Evolutionary conservation across 352 stramenopile genomes (phyloP).

Genomic region (Globisporangium acanthophoron): DNA sequence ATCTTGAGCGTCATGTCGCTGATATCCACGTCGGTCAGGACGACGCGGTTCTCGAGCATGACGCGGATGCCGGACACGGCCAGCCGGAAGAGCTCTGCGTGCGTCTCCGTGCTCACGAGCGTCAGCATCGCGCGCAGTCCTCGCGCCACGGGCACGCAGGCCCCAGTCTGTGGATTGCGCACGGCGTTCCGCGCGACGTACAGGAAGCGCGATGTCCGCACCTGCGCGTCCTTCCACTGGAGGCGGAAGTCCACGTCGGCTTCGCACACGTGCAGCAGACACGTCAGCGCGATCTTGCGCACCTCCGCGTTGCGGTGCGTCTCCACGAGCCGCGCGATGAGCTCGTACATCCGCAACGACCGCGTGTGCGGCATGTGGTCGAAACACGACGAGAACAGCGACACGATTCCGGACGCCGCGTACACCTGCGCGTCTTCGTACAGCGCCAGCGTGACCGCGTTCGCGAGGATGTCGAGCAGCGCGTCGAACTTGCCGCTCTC

Average conservation of each 20-base stretch:
- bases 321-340: conserved; percentile 60
- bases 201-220: conserved; percentile 73
- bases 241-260: conserved; percentile 57
- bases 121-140: conserved; percentile 64
- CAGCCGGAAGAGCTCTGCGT: conserved; percentile 67
- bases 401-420: conserved; percentile 51
- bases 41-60: conserved; percentile 78
- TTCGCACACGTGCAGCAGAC: conserved; percentile 66
- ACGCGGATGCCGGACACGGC: conserved; percentile 57
- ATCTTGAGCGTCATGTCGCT: conserved; percentile 75
- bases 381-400: conserved; percentile 76
- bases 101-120: conserved; percentile 66
- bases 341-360: conserved; percentile 75
- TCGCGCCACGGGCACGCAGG: conserved; percentile 53
- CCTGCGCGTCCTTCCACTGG: conserved; percentile 56
- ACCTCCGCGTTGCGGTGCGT: conserved; percentile 61
- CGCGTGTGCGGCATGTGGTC: conserved; percentile 66
- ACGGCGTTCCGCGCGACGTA: conserved; percentile 38
- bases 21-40: conserved; percentile 82
- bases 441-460: conserved; percentile 50
- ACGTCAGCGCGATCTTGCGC: conserved; percentile 53
- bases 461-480: conserved; percentile 74
- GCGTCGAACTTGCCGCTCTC: conserved; percentile 80
- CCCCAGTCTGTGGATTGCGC: conserved; percentile 32
- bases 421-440: conserved; percentile 66